Evolutionary conservation across 208 protist genomes (phyloP).

Genomic region (Pavlovales sp.): DNA sequence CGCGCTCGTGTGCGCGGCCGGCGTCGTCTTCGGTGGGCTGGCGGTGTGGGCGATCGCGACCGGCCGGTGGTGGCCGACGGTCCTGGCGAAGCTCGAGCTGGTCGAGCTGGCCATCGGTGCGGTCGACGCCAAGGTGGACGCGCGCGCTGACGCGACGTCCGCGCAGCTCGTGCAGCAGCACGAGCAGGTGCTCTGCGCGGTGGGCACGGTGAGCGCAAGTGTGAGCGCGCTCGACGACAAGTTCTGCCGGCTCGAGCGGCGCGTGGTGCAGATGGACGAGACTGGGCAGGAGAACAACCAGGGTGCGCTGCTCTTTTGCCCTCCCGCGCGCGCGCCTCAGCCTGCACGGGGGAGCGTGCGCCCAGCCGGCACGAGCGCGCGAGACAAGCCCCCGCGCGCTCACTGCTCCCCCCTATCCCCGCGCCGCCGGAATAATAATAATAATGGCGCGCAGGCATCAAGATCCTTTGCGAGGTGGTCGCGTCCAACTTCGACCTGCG

Average conservation of each 20-base stretch:
- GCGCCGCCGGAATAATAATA: no score
- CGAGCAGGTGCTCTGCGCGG: neutral
- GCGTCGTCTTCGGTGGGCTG: neutral
- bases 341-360: no score
- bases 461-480: neutral
- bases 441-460: neutral
- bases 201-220: neutral
- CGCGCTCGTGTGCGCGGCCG: neutral
- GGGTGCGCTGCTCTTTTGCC: no score
- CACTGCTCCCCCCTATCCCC: no score
- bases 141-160: no score
- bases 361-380: no score
- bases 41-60: neutral
- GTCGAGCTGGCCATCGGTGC: neutral
- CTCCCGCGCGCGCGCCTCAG: no score
- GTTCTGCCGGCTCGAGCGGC: neutral
- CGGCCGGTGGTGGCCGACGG: neutral
- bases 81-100: neutral
- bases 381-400: no score
- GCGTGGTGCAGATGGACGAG: neutral
- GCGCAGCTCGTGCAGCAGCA: neutral
- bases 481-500: neutral
- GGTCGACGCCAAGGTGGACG: neutral
- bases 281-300: neutral
- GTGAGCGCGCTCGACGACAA: neutral